Evolutionary conservation across 345 rosid species (phyloP).

Genomic region (Camelina sativa): DNA sequence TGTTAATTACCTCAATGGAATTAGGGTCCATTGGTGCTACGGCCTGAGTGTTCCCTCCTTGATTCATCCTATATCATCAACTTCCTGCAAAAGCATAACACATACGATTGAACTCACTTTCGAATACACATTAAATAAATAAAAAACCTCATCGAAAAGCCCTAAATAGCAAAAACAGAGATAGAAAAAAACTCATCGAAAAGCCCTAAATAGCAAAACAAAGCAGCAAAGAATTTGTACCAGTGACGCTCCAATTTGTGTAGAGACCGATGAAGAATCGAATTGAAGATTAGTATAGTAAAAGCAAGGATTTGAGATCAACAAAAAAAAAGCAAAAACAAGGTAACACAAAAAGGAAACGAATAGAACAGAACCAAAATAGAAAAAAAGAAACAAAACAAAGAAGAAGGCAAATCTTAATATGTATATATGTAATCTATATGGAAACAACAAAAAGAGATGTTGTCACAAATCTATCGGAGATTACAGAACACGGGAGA

Average conservation of each 20-base stretch:
- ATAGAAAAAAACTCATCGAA: slow-evolving; percentile 15
- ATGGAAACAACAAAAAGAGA: slow-evolving; percentile 25
- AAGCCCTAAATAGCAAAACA: slow-evolving; percentile 32
- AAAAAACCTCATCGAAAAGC: slow-evolving; percentile 27
- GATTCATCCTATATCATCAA: slow-evolving; percentile 70
- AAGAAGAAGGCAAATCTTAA: neutral
- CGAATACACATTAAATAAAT: neutral
- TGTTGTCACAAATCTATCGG: slow-evolving; percentile 30
- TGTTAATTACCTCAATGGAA: slow-evolving; percentile 75
- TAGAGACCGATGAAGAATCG: slow-evolving; percentile 16
- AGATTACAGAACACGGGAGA: slow-evolving; percentile 38
- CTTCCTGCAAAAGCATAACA: slow-evolving; percentile 45
- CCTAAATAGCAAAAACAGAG: slow-evolving; percentile 29
- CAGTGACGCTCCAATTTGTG: slow-evolving; percentile 25
- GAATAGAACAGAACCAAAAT: slow-evolving; percentile 9
- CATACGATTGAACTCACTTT: slow-evolving; percentile 4
- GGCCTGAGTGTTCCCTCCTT: slow-evolving; percentile 66
- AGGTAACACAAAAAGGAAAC: slow-evolving; percentile 36
- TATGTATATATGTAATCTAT: neutral
- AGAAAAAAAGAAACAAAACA: neutral
- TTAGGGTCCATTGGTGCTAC: slow-evolving; percentile 63
- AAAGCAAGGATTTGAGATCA: slow-evolving; percentile 40
- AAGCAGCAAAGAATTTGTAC: slow-evolving; percentile 15
- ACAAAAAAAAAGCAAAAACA: slow-evolving; percentile 20
- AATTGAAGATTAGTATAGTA: slow-evolving; percentile 20